Percentiles rank a stretch among this genome's conserved stretches.
phyloP scores from a whole-genome alignment of 2,329 filamentous ascomycete genomes.

The Elsinoe batatas region DNA sequence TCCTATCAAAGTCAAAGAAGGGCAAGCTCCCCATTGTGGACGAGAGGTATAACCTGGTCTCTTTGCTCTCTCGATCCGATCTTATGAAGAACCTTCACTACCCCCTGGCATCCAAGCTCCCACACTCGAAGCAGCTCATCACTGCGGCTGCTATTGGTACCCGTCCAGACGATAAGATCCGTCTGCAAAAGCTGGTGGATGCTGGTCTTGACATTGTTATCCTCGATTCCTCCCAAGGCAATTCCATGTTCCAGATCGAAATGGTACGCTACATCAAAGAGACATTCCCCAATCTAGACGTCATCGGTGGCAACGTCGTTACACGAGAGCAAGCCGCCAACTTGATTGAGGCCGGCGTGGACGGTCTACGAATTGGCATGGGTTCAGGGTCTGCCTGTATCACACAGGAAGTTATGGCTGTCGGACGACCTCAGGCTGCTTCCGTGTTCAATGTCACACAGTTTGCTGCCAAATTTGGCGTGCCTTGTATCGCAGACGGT shows the following conservation, averaged over 20 bases:
- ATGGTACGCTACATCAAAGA: constrained; percentile 97
- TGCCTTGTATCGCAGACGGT: constrained; percentile 95
- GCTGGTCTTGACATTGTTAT: constrained; percentile 92
- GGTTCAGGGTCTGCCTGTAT: constrained; percentile 97
- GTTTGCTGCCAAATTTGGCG: constrained; percentile 87
- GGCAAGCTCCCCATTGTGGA: constrained; percentile 51
- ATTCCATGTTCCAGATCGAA: constrained; percentile 96
- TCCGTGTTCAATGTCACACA: constrained; percentile 81
- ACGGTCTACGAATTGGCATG: constrained; percentile 97
- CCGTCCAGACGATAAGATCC: constrained; percentile 79
- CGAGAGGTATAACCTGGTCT: constrained; percentile 47
- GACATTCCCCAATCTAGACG: constrained; percentile 74
- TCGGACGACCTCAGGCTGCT: constrained; percentile 89
- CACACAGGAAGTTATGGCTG: constrained; percentile 99
- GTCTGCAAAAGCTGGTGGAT: constrained; percentile 79
- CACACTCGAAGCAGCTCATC: constrained; percentile 94
- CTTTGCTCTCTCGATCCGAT: constrained; percentile 87
- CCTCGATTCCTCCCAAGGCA: constrained; percentile 93
- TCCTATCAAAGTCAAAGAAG: constrained; percentile 93
- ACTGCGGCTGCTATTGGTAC: constrained; percentile 93
- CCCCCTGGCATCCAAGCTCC: constrained; percentile 89
- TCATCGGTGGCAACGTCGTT: constrained; percentile 97
- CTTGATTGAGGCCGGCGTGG: constrained; percentile 86
- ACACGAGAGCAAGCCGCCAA: constrained; percentile 90
- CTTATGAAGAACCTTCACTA: constrained; percentile 98